Evolutionary conservation across 345 rosid species (phyloP).

Genomic region (Eucalyptus pauciflora): DNA sequence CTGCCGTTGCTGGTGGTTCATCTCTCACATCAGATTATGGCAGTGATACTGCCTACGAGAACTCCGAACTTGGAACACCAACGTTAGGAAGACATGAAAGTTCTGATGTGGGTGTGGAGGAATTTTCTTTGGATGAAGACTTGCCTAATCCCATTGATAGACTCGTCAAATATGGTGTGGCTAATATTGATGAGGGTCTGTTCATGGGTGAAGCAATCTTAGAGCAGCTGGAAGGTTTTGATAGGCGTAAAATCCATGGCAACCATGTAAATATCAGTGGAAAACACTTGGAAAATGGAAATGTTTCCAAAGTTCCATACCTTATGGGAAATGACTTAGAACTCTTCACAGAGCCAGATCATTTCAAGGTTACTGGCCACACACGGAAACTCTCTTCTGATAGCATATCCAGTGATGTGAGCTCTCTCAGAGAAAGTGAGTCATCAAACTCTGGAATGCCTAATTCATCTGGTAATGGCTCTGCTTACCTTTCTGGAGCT

Average conservation of each 20-base stretch:
- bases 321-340: constrained; percentile 42
- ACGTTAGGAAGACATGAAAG: constrained; percentile 48
- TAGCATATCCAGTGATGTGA: constrained; percentile 60
- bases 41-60: constrained; percentile 88
- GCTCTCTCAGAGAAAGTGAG: constrained; percentile 59
- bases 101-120: constrained; percentile 66
- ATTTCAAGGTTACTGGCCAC: constrained; percentile 41
- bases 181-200: constrained; percentile 93
- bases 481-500: constrained; percentile 39
- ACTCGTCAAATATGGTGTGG: constrained; percentile 73
- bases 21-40: constrained; percentile 87
- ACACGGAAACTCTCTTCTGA: constrained; percentile 57
- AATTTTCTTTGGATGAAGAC: constrained; percentile 65
- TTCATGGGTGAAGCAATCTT: constrained; percentile 90
- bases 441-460: constrained; percentile 48
- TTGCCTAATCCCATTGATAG: constrained; percentile 78
- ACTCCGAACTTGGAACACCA: constrained; percentile 88
- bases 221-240: constrained; percentile 86
- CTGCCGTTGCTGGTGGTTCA: constrained; percentile 49
- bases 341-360: constrained; percentile 52
- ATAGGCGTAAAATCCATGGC: constrained; percentile 46
- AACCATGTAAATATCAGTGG: constrained; percentile 36
- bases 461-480: constrained; percentile 49
- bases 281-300: constrained; percentile 45
- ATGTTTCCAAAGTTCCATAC: constrained; percentile 32